Base-by-base conservation (phyloP, 345 rosid species). In the Acer campestre region DNA sequence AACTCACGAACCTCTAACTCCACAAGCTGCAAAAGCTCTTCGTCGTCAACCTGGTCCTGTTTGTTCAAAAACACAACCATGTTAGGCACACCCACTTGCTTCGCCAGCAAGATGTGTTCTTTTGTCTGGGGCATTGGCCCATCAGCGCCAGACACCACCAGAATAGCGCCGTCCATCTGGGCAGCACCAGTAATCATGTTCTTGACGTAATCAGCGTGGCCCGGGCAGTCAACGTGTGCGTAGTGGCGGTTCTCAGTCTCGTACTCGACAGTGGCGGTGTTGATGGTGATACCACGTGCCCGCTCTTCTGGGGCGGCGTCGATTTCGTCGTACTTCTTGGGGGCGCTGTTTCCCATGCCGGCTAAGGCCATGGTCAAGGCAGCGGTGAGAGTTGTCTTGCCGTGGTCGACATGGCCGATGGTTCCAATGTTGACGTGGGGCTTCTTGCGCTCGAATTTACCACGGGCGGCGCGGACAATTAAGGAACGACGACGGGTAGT, bases 51-150 rank as follows among this genome's bases (percentile, higher is more conserved):
- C 63, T 93, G 99, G 75, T 95, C 98, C 78, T 95, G 93, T 68
- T 95, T 95, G 78, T 95, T 91, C 82, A 93, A 79, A 78, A 95
- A 95, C 14, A 93, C 98, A 1, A 91, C 98, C 92, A 92, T 88
- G 68, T 92, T 92, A 0, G 97, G 99, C 6, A 95, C 99, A 66
- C 99, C 98, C 6, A 92, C 96, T 66, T 92, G 96, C 84, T 93
- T 92, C 0, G 98, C 98, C 55, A 95, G 82, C 79, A 95, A 85
- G 53, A 95, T 89, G 27, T 95, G 98, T 35, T 95, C 97, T 76
- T 92, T 93, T 1, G 97, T 95, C 89, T 95, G 98, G 1, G 95
- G 98, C 98, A 93, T 92, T 6, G 98, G 97, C 0, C 98, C 98
- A 44, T 93, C 96, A 14, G 97, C 94, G 7, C 94, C 96, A 25